These are phyloP conservation scores for Pueraria montana DNA, from an alignment of 306 rosid genomes.

Conservation along the genomic window DNA sequence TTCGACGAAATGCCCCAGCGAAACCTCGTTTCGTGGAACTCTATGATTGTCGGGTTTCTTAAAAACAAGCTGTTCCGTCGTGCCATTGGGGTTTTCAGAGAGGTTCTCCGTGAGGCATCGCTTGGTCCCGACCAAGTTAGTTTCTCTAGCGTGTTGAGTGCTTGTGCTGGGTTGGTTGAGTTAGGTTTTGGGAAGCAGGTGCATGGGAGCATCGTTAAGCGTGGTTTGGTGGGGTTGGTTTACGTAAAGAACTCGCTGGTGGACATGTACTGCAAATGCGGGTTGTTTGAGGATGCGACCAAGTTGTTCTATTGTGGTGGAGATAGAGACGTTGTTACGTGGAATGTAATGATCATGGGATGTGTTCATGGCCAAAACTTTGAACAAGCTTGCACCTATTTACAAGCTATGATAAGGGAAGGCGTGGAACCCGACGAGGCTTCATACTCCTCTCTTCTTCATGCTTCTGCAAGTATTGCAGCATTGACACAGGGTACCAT, in stretches of 20 bases:
- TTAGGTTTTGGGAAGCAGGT: slow-evolving; percentile 65
- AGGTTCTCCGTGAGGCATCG: slow-evolving; percentile 37
- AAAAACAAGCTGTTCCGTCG: slow-evolving; percentile 53
- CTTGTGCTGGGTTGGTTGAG: slow-evolving; percentile 59
- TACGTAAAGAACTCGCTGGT: slow-evolving; percentile 66
- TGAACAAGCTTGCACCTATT: slow-evolving; percentile 63
- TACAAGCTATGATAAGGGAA: slow-evolving; percentile 62
- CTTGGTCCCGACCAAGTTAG: slow-evolving; percentile 65
- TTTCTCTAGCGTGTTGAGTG: slow-evolving; percentile 65
- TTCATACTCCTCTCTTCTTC: slow-evolving; percentile 64
- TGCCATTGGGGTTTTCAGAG: slow-evolving; percentile 56
- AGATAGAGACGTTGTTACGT: slow-evolving; percentile 64
- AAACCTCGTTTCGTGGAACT: slow-evolving; percentile 67
- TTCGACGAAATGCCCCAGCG: slow-evolving; percentile 69
- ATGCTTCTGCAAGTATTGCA: slow-evolving; percentile 65
- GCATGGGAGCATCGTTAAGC: slow-evolving; percentile 64
- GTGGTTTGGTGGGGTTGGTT: slow-evolving; percentile 56
- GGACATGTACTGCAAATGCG: slow-evolving; percentile 69
- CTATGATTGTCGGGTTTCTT: slow-evolving; percentile 65
- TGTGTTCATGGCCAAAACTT: slow-evolving; percentile 51
- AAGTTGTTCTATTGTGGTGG: slow-evolving; percentile 58
- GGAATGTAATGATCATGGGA: slow-evolving; percentile 70
- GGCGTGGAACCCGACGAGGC: slow-evolving; percentile 64
- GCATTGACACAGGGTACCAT: slow-evolving; percentile 61
- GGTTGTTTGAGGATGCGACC: slow-evolving; percentile 54